Evolutionary conservation across 1,284 basidiomycete species (phyloP), one percentile per base, ranked within the genome.

Genomic region (Leccinum fallax): DNA sequence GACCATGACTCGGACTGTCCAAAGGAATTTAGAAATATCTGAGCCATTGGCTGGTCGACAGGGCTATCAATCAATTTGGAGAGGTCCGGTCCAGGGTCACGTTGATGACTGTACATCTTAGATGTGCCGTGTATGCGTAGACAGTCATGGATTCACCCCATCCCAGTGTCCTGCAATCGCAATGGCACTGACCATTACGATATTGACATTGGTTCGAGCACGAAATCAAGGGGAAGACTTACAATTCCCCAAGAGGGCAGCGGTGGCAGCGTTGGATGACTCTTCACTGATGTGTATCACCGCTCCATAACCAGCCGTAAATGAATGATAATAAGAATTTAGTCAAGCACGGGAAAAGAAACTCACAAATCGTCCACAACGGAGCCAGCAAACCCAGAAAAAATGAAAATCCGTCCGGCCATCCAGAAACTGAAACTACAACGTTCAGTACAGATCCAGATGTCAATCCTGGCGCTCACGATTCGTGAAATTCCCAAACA

Each of bases 401-500:
- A 9, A 54, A 54, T 3, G 53, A 26, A 36, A 55, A 55, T 10
- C 30, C 53, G 9, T 53, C 30, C 24, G 53, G 32, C 53, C 53
- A 53, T 34, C 53, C 32, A 4, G 26, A 26, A 26, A 26, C 26
- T 26, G 28, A 28, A 28, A 30, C 28, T 30, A 30, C 28, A 30
- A 30, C 28, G 28, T 30, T 30, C 28, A 30, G 28, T 30, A 30
- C 19, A 19, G 3, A 8, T 15, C 16, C 32, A 36, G n/a, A 34
- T 36, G 19, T 34, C 10, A 21, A 21, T 15, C 26, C 28, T 11
- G 11, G 21, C 21, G 8, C 53, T 54, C 32, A 54, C 53, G 19
- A 24, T 54, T 54, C n/a, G 53, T 54, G n/a, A 54, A 32, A 36
- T 54, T 54, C 53, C 53, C 53, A 36, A 54, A 54, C 19, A 54